phyloP scores from a whole-genome alignment of 257 asterid species.

The Salvia splendens region DNA sequence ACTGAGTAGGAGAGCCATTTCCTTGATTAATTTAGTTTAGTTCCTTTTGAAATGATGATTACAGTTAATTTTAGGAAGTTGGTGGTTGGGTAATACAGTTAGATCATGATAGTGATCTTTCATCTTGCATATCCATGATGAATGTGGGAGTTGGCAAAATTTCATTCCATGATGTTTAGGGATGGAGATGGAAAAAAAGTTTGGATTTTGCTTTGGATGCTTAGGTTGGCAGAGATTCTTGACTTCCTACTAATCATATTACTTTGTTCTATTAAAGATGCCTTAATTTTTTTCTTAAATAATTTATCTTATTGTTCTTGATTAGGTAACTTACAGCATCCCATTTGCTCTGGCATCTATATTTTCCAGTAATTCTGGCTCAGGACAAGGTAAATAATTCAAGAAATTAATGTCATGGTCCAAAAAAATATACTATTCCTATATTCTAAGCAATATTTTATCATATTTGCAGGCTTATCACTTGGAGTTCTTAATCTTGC shows the following conservation, averaged over 20 bases:
- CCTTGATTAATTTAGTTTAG: neutral
- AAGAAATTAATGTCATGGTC: neutral
- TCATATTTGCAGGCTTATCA: conserved; percentile 55
- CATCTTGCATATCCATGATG: too few relatives aligned
- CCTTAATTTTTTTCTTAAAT: neutral
- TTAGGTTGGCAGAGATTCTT: neutral
- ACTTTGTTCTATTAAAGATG: too few relatives aligned
- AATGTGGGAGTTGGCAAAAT: conserved; percentile 1
- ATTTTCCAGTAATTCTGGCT: conserved; percentile 67
- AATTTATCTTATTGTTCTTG: conserved; percentile 22
- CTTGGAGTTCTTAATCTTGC: conserved; percentile 84
- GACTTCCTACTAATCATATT: neutral
- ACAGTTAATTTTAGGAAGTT: neutral
- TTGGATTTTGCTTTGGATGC: neutral
- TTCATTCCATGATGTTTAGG: conserved; percentile 2
- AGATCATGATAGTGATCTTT: neutral
- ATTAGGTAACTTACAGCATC: conserved; percentile 70
- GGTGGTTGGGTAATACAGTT: conserved; percentile 8
- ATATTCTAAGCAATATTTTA: conserved; percentile 11
- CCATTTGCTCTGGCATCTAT: conserved; percentile 97
- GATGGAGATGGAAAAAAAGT: conserved; percentile 1
- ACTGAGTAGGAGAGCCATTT: conserved; percentile 21
- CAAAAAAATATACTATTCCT: neutral
- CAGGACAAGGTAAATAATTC: conserved; percentile 72
- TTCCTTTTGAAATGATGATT: conserved; percentile 18